phyloP scores from a whole-genome alignment of 2,329 filamentous ascomycete genomes.

The Colletotrichum lindemuthianum region DNA sequence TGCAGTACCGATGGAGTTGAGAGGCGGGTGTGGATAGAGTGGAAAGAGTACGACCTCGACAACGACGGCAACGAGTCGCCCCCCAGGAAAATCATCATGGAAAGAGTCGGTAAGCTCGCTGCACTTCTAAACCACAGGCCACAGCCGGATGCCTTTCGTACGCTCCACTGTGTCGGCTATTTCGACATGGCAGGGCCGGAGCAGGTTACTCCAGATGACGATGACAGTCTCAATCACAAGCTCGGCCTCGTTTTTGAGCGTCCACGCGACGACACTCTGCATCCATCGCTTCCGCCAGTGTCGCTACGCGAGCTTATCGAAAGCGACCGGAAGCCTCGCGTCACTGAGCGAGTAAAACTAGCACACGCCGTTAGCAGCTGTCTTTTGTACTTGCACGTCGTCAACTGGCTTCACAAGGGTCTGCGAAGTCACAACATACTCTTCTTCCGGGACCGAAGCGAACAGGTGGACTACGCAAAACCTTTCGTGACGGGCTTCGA shows the following conservation, averaged over 20 bases:
- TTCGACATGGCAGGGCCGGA: constrained; percentile 50
- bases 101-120: constrained; percentile 58
- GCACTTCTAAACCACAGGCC: constrained; percentile 57
- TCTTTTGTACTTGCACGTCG: constrained; percentile 63
- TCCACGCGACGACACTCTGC: constrained; percentile 49
- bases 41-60: constrained; percentile 59
- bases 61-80: constrained; percentile 48
- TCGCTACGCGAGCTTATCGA: constrained; percentile 60
- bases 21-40: constrained; percentile 58
- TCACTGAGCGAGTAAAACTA: constrained; percentile 62
- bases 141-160: constrained; percentile 60
- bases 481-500: constrained; percentile 65
- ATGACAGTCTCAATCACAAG: constrained; percentile 53
- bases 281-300: constrained; percentile 51
- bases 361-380: constrained; percentile 63
- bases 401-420: constrained; percentile 68
- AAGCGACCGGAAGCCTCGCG: constrained; percentile 53
- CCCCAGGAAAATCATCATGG: constrained; percentile 53
- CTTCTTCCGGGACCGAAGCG: constrained; percentile 54
- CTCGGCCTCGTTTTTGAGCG: constrained; percentile 66
- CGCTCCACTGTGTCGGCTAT: constrained; percentile 62
- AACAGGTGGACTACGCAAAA: constrained; percentile 49
- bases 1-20: constrained; percentile 47
- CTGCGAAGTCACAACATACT: constrained; percentile 63
- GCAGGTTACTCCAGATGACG: constrained; percentile 50